Evolutionary conservation across 2,329 filamentous ascomycete species (phyloP).

Genomic region (Penicillium sp.): DNA sequence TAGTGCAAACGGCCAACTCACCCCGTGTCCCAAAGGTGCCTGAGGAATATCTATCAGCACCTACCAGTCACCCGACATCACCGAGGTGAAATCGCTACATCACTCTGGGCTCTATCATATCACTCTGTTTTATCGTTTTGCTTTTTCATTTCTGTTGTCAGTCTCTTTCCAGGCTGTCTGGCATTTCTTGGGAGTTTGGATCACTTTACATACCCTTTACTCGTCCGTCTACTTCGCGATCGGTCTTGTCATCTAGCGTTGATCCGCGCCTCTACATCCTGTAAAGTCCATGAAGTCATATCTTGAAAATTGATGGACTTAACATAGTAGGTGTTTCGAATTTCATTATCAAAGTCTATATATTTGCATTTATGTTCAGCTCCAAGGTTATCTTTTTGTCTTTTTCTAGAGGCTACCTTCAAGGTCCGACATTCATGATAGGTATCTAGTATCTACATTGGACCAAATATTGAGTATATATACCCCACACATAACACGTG

Average conservation of each 20-base stretch:
- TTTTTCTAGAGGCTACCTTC: background rate
- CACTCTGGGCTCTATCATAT: background rate
- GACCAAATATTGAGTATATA: background rate
- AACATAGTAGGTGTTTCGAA: background rate
- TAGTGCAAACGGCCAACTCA: conserved; percentile 37
- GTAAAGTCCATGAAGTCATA: conserved; percentile 3
- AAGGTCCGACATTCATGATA: background rate
- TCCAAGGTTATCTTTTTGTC: background rate
- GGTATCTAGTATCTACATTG: background rate
- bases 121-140: background rate
- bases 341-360: background rate
- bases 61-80: conserved; percentile 35
- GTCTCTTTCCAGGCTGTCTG: conserved; percentile 4
- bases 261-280: background rate
- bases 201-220: conserved; percentile 11
- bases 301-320: background rate
- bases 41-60: conserved; percentile 43
- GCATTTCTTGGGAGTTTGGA: conserved; percentile 21
- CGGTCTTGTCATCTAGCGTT: conserved; percentile 2
- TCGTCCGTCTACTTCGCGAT: conserved; percentile 6
- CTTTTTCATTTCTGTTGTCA: conserved; percentile 7
- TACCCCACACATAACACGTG: conserved; percentile 7
- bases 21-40: conserved; percentile 49
- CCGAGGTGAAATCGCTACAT: conserved; percentile 20
- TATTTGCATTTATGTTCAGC: background rate